phyloP scores from a whole-genome alignment of 768 basidiomycete species.

The Pleurotus cornucopiae region DNA sequence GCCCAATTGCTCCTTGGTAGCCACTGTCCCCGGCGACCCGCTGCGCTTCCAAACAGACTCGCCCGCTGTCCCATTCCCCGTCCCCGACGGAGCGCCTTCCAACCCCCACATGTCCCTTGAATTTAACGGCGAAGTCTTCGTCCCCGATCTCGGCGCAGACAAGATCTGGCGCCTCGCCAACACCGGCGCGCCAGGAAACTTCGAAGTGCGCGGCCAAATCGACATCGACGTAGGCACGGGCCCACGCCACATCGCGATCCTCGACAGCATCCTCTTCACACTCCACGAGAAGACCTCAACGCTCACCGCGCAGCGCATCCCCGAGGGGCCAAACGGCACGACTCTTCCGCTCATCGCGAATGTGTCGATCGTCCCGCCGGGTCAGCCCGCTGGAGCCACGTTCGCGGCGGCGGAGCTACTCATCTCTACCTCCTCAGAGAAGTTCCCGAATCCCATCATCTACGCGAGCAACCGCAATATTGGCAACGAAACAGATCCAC shows the following conservation, averaged over 20 bases:
- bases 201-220: slow-evolving; percentile 52
- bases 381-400: slow-evolving; percentile 31
- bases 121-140: slow-evolving; percentile 46
- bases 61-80: slow-evolving; percentile 44
- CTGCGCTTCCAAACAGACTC: slow-evolving; percentile 29
- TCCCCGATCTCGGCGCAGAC: slow-evolving; percentile 61
- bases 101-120: slow-evolving; percentile 64
- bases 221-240: slow-evolving; percentile 50
- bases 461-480: slow-evolving; percentile 58
- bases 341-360: slow-evolving; percentile 39
- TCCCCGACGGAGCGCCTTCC: slow-evolving; percentile 33
- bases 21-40: slow-evolving; percentile 35
- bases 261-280: slow-evolving; percentile 46
- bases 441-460: slow-evolving; percentile 43
- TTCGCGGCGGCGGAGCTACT: slow-evolving; percentile 55
- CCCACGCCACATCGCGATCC: slow-evolving; percentile 52
- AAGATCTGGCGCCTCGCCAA: slow-evolving; percentile 58
- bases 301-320: slow-evolving; percentile 47
- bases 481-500: slow-evolving; percentile 37
- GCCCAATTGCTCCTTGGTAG: slow-evolving; percentile 28
- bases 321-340: slow-evolving; percentile 44
- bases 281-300: slow-evolving; percentile 51
- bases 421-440: slow-evolving; percentile 35
- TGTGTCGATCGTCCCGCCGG: slow-evolving; percentile 37
- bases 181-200: slow-evolving; percentile 37